Conservation (phyloP, 768 basidiomycete genomes). For the Cyathus striatus region DNA sequence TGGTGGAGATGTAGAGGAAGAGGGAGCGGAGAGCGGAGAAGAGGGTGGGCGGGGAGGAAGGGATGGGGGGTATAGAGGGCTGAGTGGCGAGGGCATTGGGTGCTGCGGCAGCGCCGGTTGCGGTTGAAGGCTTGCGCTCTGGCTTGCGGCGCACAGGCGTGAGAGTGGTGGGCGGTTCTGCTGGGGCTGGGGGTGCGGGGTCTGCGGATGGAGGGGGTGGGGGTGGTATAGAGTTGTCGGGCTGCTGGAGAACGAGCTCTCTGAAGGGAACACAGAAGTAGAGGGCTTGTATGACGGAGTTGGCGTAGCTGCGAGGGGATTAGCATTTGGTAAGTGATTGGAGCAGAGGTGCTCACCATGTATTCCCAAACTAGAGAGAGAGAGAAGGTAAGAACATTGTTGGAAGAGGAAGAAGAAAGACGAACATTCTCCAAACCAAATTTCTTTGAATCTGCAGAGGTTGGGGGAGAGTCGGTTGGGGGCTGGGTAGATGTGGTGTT, state of each 20-base stretch:
- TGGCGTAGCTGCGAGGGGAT: slow-evolving; percentile 73
- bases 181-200: slow-evolving; percentile 14
- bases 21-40: slow-evolving; percentile 93
- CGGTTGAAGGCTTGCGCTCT: slow-evolving; percentile 42
- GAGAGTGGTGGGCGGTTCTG: slow-evolving; percentile 27
- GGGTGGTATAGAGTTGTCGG: slow-evolving; percentile 43
- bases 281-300: slow-evolving; percentile 95
- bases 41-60: slow-evolving; percentile 65
- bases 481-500: slow-evolving; percentile 17
- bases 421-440: slow-evolving; percentile 97
- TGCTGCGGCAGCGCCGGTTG: slow-evolving; percentile 15
- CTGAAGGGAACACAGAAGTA: slow-evolving; percentile 95
- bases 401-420: slow-evolving; percentile 11
- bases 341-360: slow-evolving; percentile 55
- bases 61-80: slow-evolving; percentile 39
- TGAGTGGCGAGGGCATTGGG: slow-evolving; percentile 19
- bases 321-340: slow-evolving; percentile 9
- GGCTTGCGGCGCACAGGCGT: slow-evolving; percentile 46
- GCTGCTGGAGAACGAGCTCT: slow-evolving; percentile 75
- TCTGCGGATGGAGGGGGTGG: slow-evolving; percentile 20
- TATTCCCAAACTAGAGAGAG: slow-evolving; percentile 86
- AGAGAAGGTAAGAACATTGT: slow-evolving; percentile 6
- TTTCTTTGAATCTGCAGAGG: slow-evolving; percentile 73
- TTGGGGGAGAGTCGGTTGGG: slow-evolving; percentile 9
- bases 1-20: slow-evolving; percentile 76